Evolutionary conservation across 768 basidiomycete species (phyloP).

Genomic region (Trametes sanguinea): DNA sequence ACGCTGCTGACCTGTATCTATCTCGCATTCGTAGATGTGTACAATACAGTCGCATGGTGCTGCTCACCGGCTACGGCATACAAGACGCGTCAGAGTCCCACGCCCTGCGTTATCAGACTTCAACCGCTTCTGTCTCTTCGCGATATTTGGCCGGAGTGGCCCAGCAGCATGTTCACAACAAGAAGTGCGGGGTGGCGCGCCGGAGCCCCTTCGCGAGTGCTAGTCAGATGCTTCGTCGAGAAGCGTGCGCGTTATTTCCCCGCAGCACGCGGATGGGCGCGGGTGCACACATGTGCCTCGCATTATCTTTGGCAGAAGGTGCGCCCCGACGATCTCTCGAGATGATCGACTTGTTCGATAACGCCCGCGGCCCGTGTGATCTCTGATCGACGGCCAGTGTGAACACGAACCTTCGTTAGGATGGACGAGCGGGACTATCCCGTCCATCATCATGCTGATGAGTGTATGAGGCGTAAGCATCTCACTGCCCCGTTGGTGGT

Average conservation of each 20-base stretch:
- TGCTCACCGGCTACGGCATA: background rate
- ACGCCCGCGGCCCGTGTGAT: background rate
- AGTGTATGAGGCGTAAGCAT: too few species aligned
- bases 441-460: too few species aligned
- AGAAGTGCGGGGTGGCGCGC: constrained; percentile 3
- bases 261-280: background rate
- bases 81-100: constrained; percentile 1
- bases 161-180: too few species aligned
- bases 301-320: background rate
- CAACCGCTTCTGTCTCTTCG: background rate
- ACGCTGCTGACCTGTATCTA: constrained; percentile 5
- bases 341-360: constrained; percentile 11
- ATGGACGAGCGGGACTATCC: too few species aligned
- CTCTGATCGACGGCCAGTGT: background rate
- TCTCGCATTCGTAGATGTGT: constrained; percentile 8
- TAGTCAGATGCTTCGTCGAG: background rate
- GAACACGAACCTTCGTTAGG: too few species aligned
- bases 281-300: background rate
- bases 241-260: background rate
- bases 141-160: too few species aligned
- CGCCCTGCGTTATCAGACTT: background rate
- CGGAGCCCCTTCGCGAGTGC: too few species aligned
- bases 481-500: too few species aligned
- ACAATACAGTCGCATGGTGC: constrained; percentile 8
- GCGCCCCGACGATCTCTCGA: background rate